Conservation (phyloP, 768 basidiomycete genomes). For the Rhodotorula diobovata region DNA sequence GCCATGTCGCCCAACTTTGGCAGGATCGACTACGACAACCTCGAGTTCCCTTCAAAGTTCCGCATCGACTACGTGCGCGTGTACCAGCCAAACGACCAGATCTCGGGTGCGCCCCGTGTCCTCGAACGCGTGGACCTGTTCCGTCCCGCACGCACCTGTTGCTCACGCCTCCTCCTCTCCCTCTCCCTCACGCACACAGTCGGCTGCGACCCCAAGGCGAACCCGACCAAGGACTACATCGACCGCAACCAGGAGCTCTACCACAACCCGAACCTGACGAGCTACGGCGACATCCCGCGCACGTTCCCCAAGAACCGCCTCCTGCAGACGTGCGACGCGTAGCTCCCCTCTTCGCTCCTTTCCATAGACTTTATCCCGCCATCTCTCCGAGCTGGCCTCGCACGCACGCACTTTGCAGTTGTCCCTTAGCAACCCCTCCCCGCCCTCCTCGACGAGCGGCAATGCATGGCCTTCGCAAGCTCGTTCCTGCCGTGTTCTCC, state of each 20-base stretch:
- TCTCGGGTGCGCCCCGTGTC: constrained; percentile 49
- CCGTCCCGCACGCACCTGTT: too few relatives aligned
- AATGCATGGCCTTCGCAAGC: background rate
- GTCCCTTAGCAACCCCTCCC: background rate
- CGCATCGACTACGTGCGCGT: constrained; percentile 82
- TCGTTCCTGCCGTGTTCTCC: background rate
- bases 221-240: constrained; percentile 68
- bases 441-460: background rate
- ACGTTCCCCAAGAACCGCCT: constrained; percentile 36
- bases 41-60: constrained; percentile 71
- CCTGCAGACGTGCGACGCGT: constrained; percentile 12
- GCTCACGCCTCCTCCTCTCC: background rate
- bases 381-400: too few relatives aligned
- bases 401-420: too few relatives aligned
- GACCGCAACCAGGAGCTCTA: constrained; percentile 53
- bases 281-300: constrained; percentile 14
- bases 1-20: constrained; percentile 5
- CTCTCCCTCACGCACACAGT: constrained; percentile 53
- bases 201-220: constrained; percentile 63
- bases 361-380: too few relatives aligned
- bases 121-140: too few relatives aligned
- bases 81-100: constrained; percentile 55
- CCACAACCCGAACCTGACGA: constrained; percentile 53
- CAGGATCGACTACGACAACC: constrained; percentile 57
- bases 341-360: background rate